phyloP scores from a whole-genome alignment of 768 basidiomycete genomes.

The Mycena amicta region DNA sequence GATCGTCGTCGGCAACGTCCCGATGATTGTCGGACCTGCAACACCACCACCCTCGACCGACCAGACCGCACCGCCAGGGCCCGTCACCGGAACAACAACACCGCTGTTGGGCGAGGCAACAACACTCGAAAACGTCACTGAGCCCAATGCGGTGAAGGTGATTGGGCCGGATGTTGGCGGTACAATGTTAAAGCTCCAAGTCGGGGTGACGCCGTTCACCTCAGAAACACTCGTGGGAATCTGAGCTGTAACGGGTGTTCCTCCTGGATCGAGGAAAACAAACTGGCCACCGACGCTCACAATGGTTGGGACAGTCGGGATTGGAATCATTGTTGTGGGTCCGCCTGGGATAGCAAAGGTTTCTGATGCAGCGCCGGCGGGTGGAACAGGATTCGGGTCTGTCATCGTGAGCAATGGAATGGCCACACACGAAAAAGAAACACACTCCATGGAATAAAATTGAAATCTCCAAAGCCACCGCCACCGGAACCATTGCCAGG shows the following conservation, averaged over 20 bases:
- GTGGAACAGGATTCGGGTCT: slow-evolving; percentile 3
- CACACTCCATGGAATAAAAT: background rate
- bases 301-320: background rate
- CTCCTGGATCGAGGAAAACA: background rate
- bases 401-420: background rate
- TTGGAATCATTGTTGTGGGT: background rate
- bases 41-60: background rate
- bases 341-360: background rate
- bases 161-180: background rate
- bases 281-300: background rate
- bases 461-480: background rate
- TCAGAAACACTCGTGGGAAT: background rate
- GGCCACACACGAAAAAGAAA: background rate
- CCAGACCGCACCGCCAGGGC: slow-evolving; percentile 4
- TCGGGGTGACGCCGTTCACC: background rate
- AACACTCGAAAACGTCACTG: slow-evolving; percentile 1
- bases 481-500: background rate
- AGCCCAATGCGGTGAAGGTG: slow-evolving; percentile 5
- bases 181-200: background rate
- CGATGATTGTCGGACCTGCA: background rate
- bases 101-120: slow-evolving; percentile 1
- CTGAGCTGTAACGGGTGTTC: background rate
- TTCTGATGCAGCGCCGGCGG: background rate
- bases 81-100: background rate
- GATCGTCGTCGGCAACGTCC: background rate